Conservation (phyloP, 345 rosid genomes). For the Aquilaria malaccensis region DNA sequence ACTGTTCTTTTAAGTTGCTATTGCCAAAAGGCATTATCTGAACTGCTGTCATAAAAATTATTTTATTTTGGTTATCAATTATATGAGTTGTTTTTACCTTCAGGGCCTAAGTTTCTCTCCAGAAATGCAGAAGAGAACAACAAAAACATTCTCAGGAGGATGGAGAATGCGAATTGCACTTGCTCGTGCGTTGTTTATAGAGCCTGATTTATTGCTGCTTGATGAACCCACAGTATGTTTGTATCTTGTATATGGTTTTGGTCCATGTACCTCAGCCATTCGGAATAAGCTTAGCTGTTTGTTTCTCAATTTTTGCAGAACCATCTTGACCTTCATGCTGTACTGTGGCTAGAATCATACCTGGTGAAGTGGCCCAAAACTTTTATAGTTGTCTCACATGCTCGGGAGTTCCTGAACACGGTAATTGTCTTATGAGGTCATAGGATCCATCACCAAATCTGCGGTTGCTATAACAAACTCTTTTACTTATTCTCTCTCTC, state of each 20-base stretch:
- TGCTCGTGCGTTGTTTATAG: slow-evolving; percentile 91
- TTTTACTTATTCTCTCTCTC: background rate
- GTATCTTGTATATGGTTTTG: slow-evolving; percentile 3
- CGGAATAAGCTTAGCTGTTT: background rate
- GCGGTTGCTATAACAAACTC: background rate
- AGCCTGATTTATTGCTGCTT: slow-evolving; percentile 92
- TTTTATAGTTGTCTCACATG: slow-evolving; percentile 94
- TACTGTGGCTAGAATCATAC: slow-evolving; percentile 92
- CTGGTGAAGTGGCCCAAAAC: slow-evolving; percentile 98
- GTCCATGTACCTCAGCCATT: background rate
- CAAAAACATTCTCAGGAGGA: slow-evolving; percentile 94
- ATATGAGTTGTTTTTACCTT: slow-evolving; percentile 6
- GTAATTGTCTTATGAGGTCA: slow-evolving; percentile 29
- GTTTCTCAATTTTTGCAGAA: slow-evolving; percentile 48
- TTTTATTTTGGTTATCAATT: no score
- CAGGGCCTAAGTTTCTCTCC: slow-evolving; percentile 98
- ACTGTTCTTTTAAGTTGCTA: no score
- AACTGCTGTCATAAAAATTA: no score
- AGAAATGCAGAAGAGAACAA: slow-evolving; percentile 82
- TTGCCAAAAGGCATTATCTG: no score
- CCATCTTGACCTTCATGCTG: slow-evolving; percentile 99
- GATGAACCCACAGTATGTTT: slow-evolving; percentile 92
- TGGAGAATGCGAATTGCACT: slow-evolving; percentile 99
- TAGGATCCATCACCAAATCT: background rate
- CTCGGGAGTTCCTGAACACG: slow-evolving; percentile 93